These are phyloP conservation scores for Trichophyton benhamiae DNA, from an alignment of 2,329 filamentous ascomycete species.

Conservation along the genomic window DNA sequence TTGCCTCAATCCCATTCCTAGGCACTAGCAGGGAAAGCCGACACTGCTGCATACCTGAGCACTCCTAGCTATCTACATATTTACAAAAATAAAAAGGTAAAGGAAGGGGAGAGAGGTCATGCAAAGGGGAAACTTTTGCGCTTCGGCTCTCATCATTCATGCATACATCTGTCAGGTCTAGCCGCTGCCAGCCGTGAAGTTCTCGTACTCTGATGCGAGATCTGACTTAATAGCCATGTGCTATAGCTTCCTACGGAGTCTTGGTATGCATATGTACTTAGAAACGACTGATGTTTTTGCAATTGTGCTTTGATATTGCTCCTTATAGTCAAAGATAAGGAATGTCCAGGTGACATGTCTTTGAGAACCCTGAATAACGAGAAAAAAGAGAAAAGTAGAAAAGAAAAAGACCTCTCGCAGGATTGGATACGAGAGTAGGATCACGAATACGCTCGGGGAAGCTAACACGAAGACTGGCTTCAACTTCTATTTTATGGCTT, in stretches of 20 bases:
- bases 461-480: too few species aligned
- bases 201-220: conserved; percentile 1
- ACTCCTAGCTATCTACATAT: not conserved
- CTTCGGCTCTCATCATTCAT: not conserved
- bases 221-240: not conserved
- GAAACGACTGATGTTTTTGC: not conserved
- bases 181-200: not conserved
- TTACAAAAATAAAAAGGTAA: not conserved
- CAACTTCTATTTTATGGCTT: not conserved
- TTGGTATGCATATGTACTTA: not conserved
- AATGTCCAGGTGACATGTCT: not conserved
- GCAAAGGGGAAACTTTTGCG: not conserved
- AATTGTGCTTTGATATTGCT: not conserved
- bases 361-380: not conserved
- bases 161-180: not conserved
- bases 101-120: not conserved
- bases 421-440: conserved; percentile 1
- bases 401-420: not conserved
- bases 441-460: not conserved
- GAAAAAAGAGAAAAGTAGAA: not conserved
- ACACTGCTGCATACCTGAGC: not conserved
- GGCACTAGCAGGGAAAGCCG: not conserved
- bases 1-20: not conserved
- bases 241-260: not conserved
- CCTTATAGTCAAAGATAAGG: not conserved